Evolutionary conservation across 352 stramenopile genomes (phyloP), one percentile per base, ranked within the genome.

Genomic region (Globisporangium rhizosaccharum): DNA sequence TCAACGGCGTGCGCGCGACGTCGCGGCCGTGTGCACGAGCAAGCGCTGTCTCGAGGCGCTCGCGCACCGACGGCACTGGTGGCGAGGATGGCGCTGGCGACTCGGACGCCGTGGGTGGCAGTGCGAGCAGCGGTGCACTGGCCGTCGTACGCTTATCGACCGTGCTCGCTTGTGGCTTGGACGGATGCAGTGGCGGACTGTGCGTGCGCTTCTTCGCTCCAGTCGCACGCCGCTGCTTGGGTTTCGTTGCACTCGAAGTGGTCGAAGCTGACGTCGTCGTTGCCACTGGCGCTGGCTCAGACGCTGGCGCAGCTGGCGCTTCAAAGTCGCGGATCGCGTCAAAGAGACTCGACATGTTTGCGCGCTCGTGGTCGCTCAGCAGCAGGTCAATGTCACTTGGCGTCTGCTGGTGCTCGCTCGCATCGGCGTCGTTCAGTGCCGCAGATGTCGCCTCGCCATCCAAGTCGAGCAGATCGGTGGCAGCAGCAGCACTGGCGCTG

Each of bases 281-380:
- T 33, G 37, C 7, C 47, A 36, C 25, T n/a, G 25, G 39, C 18
- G 61, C 60, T 37, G n/a, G n/a, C 30, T 9, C 3, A 36, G 30
- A 8, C n/a, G 28, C 45, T 33, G 26, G 76, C 1, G 72, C 75
- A 7, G 28, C 45, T 33, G 26, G 76, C 1, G 72, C 75, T 33
- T 88, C 76, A 26, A 90, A 90, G 57, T 90, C 75, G 2, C 77
- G 76, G 53, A 90, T 90, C 10, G 80, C 78, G 36, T 90, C 80
- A 41, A 90, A 77, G 45, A 90, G 61, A 59, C 66, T 76, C 26
- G 72, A 76, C 51, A 80, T 70, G 56, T 87, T 87, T 11, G 68
- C 72, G 33, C 73, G 68, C 44, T 90, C 80, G 58, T 85, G 76
- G 39, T 90, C 77, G 6, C 78, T 86, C 28, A 90, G 57, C 50